Evolutionary conservation across 805 yeast species (phyloP), one percentile per base, ranked within the genome.

Genomic region (Myxozyma neotropica): DNA sequence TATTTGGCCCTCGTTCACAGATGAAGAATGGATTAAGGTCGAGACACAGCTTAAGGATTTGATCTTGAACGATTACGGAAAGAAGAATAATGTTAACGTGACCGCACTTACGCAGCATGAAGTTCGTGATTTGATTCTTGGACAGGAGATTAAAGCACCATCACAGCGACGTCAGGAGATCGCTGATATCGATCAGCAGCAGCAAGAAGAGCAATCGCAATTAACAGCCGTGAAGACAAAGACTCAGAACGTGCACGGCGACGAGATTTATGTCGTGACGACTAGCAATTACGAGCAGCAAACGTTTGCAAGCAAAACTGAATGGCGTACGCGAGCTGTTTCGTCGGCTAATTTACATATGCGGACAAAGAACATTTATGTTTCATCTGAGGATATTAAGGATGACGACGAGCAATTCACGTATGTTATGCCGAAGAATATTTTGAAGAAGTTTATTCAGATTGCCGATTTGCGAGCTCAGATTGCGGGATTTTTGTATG

Each of bases 211-310:
- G 29, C 75, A 73, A 13, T 63, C 66, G 24, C 86, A 87, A 64
- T 74, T 86, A 33, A 83, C 91, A 0, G 94, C 96, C 0, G 80
- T 86, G 67, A 91, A 89, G 67, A 85, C 96, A 0, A 87, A 85
- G 57, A 88, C 96, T 0, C 85, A 85, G 26, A 94, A 90, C 70
- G 96, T 89, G 1, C 97, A 92, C 69, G 99, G 99, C 35, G 99
- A 94, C 70, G 95, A 92, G 68, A 93, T 94, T 68, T 87, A 88
- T 43, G 93, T 96, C 0, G 96, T 93, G 31, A 91, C 98, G 0
- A 91, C 98, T 0, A 84, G 92, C 17, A 84, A 84, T 63, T 92
- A 88, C 70, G 99, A 91, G 71, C 94, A 89, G 68, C 86, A 84
- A 75, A 75, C 86, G 15, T 94, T 94, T 71, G 79, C 86, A 47